Evolutionary conservation across 495 filamentous ascomycete species (phyloP).

Genomic region (Xylaria castorea): DNA sequence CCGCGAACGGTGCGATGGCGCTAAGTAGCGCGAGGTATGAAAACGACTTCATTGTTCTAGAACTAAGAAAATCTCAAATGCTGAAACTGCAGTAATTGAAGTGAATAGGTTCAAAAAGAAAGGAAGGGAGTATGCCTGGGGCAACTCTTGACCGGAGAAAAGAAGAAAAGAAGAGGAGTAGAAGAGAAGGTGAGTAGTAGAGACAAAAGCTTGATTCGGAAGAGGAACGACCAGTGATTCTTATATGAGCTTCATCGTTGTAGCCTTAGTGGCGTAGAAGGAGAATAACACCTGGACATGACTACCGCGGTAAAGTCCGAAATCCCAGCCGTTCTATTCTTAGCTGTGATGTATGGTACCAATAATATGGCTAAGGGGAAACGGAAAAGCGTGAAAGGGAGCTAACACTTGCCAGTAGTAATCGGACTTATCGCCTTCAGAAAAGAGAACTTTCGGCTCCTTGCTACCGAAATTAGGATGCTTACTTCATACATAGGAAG

Average conservation of each 20-base stretch:
- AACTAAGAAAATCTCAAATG: not conserved
- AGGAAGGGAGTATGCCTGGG: not conserved
- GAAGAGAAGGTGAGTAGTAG: constrained; percentile 15
- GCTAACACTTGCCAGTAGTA: not conserved
- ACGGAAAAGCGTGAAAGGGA: not conserved
- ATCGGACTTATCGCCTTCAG: constrained; percentile 11
- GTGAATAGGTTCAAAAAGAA: not conserved
- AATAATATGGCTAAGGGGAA: not conserved
- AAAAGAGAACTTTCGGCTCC: not conserved
- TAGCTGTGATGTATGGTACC: not conserved
- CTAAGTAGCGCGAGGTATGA: constrained; percentile 26
- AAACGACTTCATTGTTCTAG: constrained; percentile 20
- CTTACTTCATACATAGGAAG: constrained; percentile 9
- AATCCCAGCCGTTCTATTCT: constrained; percentile 10
- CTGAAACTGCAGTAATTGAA: not conserved
- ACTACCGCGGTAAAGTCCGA: not conserved
- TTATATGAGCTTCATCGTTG: constrained; percentile 7
- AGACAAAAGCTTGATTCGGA: not conserved
- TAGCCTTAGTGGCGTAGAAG: not conserved
- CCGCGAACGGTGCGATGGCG: constrained; percentile 10
- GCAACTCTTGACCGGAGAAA: constrained; percentile 14
- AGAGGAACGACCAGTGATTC: not conserved
- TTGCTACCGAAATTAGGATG: constrained; percentile 12
- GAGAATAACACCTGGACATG: not conserved
- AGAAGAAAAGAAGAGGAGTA: constrained; percentile 14